Evolutionary conservation across 2,329 filamentous ascomycete species (phyloP), one percentile per base, ranked within the genome.

Genomic region (Dothidotthia symphoricarpi): DNA sequence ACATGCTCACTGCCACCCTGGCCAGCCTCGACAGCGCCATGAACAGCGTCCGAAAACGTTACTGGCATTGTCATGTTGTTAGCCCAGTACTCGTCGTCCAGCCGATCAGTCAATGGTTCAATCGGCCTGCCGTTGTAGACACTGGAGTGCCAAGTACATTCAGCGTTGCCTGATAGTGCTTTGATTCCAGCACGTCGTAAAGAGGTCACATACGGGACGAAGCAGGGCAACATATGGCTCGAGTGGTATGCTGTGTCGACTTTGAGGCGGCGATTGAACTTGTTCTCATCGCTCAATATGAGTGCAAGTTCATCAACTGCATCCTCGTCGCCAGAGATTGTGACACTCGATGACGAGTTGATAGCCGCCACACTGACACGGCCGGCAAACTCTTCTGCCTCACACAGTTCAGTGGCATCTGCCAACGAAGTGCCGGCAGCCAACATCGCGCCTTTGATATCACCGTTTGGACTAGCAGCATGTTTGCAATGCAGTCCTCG

Each of bases 181-280:
- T n/a, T n/a, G n/a, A n/a, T n/a, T n/a, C n/a, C n/a, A n/a, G n/a
- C 32, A 35, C 6, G 11, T 16, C 13, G 26, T 12, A 57, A 14
- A 4, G 51, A 33, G 2, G 36, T 19, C 6, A 39, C 27, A 14
- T 55, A 55, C 4, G 25, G 31, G 3, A 40, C 41, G 3, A 38
- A 34, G 27, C 45, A 49, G 2, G 43, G 36, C 1, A 34, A 8
- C 69, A 73, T 72, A 22, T 73, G 70, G 16, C 61, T 59, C 0
- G 69, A 73, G 33, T 75, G 73, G 34, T 75, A 75, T 0, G 72
- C 71, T 4, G 49, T 66, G 15, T 72, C 67, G 1, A 74, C 70
- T 38, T 66, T 59, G 1, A 76, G 59, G 9, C 50, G 33, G 0
- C 71, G 55, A 1, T 56, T 59, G 42, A 74, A 75, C 6, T 59